Evolutionary conservation across 2,329 filamentous ascomycete species (phyloP).

Genomic region (Stemphylium lycopersici): DNA sequence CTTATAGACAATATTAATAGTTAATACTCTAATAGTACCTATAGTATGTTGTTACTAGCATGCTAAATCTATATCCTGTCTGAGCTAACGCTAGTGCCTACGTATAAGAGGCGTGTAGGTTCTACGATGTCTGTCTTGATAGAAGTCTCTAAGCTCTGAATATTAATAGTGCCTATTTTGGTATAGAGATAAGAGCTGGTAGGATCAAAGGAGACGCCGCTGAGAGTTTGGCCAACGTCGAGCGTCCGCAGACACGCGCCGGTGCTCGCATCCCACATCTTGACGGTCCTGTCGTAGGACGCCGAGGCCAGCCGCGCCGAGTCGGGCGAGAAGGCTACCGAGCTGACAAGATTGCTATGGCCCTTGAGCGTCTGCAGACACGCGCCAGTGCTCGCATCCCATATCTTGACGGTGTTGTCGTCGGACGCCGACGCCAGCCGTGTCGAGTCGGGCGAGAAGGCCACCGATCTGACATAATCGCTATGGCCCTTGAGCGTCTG

Average conservation of each 20-base stretch:
- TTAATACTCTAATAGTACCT: conserved; percentile 32
- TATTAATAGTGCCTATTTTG: conserved; percentile 22
- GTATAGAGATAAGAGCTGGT: conserved; percentile 11
- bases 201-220: not conserved
- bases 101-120: conserved; percentile 12
- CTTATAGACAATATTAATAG: conserved; percentile 21
- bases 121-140: conserved; percentile 2
- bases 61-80: conserved; percentile 26
- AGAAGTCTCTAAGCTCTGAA: conserved; percentile 8
- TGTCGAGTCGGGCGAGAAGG: not conserved
- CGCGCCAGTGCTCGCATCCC: not conserved
- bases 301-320: conserved; percentile 9
- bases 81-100: conserved; percentile 19
- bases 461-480: not conserved
- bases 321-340: conserved; percentile 18
- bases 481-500: not conserved
- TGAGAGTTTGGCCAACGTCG: not conserved
- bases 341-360: conserved; percentile 9
- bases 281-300: conserved; percentile 6
- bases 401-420: not conserved
- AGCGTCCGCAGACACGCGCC: not conserved
- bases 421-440: not conserved
- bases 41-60: conserved; percentile 23
- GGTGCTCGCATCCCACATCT: conserved; percentile 13
- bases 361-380: conserved; percentile 25